Percentiles rank a stretch among this genome's conserved stretches.
Conservation (phyloP, 768 basidiomycete genomes). For the Pisolithus marmoratus region DNA sequence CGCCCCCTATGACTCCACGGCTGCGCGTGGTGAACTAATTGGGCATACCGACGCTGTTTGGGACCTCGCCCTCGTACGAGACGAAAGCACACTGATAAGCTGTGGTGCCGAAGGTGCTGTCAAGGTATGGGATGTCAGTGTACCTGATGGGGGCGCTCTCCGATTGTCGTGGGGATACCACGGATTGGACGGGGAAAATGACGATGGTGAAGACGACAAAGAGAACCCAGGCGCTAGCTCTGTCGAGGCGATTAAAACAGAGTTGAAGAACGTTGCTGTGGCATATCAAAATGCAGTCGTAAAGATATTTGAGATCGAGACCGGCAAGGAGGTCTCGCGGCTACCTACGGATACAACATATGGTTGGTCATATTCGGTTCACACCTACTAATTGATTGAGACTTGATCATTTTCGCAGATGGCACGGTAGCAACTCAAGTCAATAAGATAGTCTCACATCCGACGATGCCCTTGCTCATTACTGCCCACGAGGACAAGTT, state of each 20-base stretch:
- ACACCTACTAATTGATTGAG: background rate
- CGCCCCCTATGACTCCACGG: constrained; percentile 80
- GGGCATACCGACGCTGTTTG: constrained; percentile 96
- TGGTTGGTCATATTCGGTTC: constrained; percentile 34
- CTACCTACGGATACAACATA: constrained; percentile 55
- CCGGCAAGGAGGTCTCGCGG: constrained; percentile 67
- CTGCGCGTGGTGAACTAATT: constrained; percentile 72
- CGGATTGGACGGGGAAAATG: constrained; percentile 47
- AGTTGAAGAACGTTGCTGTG: constrained; percentile 83
- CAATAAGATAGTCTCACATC: constrained; percentile 85
- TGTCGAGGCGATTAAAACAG: constrained; percentile 76
- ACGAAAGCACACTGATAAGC: constrained; percentile 79
- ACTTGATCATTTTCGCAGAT: constrained; percentile 38
- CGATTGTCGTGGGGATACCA: constrained; percentile 76
- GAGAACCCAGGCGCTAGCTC: constrained; percentile 64
- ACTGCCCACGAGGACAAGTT: constrained; percentile 93
- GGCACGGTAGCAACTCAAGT: constrained; percentile 73
- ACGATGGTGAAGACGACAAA: constrained; percentile 41
- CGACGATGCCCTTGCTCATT: constrained; percentile 81
- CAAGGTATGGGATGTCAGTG: constrained; percentile 89
- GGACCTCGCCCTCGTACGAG: constrained; percentile 84
- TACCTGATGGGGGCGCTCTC: constrained; percentile 53
- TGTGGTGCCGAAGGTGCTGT: constrained; percentile 89
- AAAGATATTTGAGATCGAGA: constrained; percentile 89
- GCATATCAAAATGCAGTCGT: constrained; percentile 86